phyloP scores from a whole-genome alignment of 2,329 filamentous ascomycete species.

The Calonectria naviculata region DNA sequence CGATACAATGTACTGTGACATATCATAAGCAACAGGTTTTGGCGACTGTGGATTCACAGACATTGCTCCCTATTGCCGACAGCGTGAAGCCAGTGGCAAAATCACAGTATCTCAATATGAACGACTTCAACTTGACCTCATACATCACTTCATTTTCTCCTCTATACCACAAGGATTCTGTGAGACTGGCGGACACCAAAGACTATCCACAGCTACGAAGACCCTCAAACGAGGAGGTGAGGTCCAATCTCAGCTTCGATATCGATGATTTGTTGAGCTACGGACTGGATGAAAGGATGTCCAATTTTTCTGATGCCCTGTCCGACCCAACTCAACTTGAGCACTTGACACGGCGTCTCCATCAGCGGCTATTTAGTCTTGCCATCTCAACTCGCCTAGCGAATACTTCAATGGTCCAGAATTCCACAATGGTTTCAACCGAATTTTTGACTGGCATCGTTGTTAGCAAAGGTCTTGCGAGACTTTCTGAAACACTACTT shows the following conservation, averaged over 20 bases:
- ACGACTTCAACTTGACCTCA: no score
- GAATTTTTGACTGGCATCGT: not conserved
- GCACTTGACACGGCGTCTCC: no score
- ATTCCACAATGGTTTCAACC: not conserved
- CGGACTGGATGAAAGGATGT: no score
- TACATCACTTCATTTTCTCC: no score
- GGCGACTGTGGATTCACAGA: not conserved
- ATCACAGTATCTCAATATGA: not conserved
- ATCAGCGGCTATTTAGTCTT: not conserved
- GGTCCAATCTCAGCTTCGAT: no score
- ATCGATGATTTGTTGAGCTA: no score
- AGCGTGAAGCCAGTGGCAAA: not conserved
- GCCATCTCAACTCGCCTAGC: not conserved
- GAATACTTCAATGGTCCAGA: not conserved
- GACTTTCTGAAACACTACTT: not conserved
- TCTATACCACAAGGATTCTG: no score
- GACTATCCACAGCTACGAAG: no score
- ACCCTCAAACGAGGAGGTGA: no score
- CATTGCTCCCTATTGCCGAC: not conserved
- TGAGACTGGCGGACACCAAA: no score
- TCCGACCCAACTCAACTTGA: no score
- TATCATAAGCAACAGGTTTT: conserved; percentile 1
- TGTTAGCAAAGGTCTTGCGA: not conserved
- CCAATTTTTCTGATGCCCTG: no score
- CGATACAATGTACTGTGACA: not conserved